Evolutionary conservation across 805 yeast species (phyloP).

Genomic region (Starmerella cellae): DNA sequence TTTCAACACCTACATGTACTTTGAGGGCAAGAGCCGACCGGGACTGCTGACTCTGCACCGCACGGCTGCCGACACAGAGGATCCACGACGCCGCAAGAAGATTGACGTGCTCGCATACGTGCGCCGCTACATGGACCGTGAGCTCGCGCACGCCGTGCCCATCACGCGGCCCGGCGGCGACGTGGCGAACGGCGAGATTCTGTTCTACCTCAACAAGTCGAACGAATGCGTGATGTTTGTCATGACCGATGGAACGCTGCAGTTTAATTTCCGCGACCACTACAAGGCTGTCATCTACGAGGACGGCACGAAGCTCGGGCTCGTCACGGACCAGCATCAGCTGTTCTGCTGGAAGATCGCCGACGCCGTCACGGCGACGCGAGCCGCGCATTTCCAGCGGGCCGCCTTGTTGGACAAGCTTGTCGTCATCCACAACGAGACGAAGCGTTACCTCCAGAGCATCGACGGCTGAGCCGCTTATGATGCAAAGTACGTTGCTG

Average conservation of each 20-base stretch:
- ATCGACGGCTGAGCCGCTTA: too few relatives aligned
- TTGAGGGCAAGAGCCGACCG: conserved; percentile 37
- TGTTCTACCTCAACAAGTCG: conserved; percentile 71
- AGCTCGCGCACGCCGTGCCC: conserved; percentile 45
- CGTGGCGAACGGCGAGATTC: conserved; percentile 34
- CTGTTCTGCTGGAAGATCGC: conserved; percentile 16
- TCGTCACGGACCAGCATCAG: conserved; percentile 36
- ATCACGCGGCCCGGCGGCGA: conserved; percentile 42
- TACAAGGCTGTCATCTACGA: conserved; percentile 73
- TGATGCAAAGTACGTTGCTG: too few relatives aligned
- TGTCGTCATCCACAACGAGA: conserved; percentile 6
- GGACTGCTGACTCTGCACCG: conserved; percentile 20
- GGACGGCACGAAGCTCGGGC: conserved; percentile 62
- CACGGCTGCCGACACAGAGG: conserved; percentile 32
- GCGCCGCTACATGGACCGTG: conserved; percentile 82
- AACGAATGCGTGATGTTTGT: conserved; percentile 80
- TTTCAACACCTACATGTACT: conserved; percentile 42
- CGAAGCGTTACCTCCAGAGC: neutral
- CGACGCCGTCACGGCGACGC: conserved; percentile 10
- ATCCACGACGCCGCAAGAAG: conserved; percentile 35
- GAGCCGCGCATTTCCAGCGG: conserved; percentile 14
- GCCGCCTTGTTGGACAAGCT: conserved; percentile 12
- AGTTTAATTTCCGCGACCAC: conserved; percentile 91
- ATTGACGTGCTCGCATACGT: conserved; percentile 79
- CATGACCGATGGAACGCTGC: conserved; percentile 81